These are phyloP conservation scores for Ammopiptanthus mongolicus DNA, from an alignment of 306 rosid genomes.

Conservation along the genomic window DNA sequence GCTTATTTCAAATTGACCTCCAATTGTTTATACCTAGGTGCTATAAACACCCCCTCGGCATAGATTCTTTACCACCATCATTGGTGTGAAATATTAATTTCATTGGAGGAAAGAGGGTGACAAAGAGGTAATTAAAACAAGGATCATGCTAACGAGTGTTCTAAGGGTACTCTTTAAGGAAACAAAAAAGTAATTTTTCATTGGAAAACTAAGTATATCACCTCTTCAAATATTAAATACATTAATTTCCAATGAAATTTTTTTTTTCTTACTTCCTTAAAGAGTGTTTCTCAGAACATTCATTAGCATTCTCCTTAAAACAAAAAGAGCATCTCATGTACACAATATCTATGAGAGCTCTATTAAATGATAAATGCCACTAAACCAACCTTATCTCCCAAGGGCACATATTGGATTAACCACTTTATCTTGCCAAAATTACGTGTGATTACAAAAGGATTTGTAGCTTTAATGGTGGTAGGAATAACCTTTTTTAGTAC, in stretches of 20 bases:
- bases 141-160: too few species aligned
- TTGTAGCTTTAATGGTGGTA: slow-evolving; percentile 35
- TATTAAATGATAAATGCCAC: slow-evolving; percentile 34
- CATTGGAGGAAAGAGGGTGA: not conserved
- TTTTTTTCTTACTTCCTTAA: too few species aligned
- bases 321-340: not conserved
- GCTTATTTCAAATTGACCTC: not conserved
- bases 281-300: too few species aligned
- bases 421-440: slow-evolving; percentile 29
- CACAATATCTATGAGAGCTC: not conserved
- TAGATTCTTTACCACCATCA: not conserved
- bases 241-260: too few species aligned
- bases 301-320: too few species aligned
- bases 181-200: too few species aligned
- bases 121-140: not conserved
- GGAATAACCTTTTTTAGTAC: slow-evolving; percentile 27
- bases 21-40: not conserved
- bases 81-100: not conserved
- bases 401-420: slow-evolving; percentile 23
- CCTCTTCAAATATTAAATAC: too few species aligned
- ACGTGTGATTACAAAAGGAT: slow-evolving; percentile 26
- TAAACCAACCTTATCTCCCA: slow-evolving; percentile 37
- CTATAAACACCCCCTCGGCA: not conserved
- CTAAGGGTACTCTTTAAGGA: too few species aligned
- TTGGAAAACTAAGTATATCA: too few species aligned